Conservation (phyloP, 345 rosid genomes). For the Citrus medica region DNA sequence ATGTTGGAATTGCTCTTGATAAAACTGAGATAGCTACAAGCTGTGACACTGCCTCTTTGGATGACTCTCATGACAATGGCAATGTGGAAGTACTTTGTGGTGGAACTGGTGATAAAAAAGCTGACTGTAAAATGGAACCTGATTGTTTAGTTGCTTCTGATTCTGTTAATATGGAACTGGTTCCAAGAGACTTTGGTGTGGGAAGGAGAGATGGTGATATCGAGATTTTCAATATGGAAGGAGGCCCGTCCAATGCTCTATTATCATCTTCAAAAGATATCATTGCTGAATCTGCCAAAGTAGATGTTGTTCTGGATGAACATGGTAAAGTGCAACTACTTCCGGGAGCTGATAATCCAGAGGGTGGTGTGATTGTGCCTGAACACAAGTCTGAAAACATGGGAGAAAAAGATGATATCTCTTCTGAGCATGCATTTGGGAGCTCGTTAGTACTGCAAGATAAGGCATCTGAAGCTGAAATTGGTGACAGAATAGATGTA, state of each 20-base stretch:
- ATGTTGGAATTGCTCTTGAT: conserved; percentile 9
- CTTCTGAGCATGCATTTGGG: neutral
- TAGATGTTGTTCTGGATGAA: conserved; percentile 5
- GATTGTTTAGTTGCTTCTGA: neutral
- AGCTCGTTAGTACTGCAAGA: neutral
- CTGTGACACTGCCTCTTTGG: neutral
- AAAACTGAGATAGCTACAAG: conserved; percentile 6
- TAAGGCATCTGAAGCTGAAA: conserved; percentile 15
- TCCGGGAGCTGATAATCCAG: neutral
- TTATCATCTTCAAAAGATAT: neutral
- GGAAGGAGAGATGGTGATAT: neutral
- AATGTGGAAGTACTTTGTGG: conserved; percentile 11
- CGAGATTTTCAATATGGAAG: neutral
- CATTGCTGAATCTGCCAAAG: neutral
- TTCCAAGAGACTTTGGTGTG: neutral
- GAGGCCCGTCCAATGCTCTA: neutral
- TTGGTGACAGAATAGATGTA: conserved; percentile 8
- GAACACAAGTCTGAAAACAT: neutral
- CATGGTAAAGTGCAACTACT: neutral
- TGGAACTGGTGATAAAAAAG: conserved; percentile 7
- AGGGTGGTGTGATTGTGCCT: conserved; percentile 4
- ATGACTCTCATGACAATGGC: conserved; percentile 6
- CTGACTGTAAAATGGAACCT: conserved; percentile 10
- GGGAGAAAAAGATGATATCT: conserved; percentile 11
- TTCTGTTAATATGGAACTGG: neutral